phyloP scores from a whole-genome alignment of 768 basidiomycete genomes.

The Collybia sordida region DNA sequence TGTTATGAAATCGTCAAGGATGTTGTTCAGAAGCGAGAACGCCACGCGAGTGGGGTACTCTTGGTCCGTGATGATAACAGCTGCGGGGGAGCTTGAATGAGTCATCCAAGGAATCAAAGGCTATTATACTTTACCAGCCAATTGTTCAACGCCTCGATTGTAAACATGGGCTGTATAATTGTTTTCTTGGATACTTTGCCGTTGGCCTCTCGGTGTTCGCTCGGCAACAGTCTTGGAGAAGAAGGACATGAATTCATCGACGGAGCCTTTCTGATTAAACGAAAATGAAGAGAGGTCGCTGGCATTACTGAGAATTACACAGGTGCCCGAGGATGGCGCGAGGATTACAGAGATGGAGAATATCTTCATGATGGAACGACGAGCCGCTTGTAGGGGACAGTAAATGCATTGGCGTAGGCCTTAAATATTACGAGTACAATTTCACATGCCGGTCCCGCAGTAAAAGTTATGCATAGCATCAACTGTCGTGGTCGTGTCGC shows the following conservation, averaged over 20 bases:
- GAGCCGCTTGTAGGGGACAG: too few species aligned
- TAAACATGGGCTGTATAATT: slow-evolving; percentile 92
- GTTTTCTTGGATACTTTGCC: slow-evolving; percentile 94
- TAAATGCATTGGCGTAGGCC: too few species aligned
- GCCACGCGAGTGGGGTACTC: slow-evolving; percentile 97
- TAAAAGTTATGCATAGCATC: too few species aligned
- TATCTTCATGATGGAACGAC: slow-evolving; percentile 82
- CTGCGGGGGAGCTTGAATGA: slow-evolving; percentile 37
- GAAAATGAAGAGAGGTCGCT: slow-evolving; percentile 88
- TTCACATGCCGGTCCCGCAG: too few species aligned
- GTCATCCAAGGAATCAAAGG: slow-evolving; percentile 4
- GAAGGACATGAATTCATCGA: slow-evolving; percentile 92
- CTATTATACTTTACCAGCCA: slow-evolving; percentile 61
- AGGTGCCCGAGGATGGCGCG: slow-evolving; percentile 61
- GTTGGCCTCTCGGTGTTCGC: slow-evolving; percentile 81
- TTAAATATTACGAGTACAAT: too few species aligned
- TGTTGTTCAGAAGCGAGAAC: slow-evolving; percentile 90
- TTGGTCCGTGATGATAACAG: slow-evolving; percentile 89
- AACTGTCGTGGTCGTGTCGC: too few species aligned
- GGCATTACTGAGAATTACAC: slow-evolving; percentile 61
- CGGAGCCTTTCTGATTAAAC: slow-evolving; percentile 88
- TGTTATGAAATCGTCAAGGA: slow-evolving; percentile 88
- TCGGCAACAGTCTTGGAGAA: slow-evolving; percentile 92
- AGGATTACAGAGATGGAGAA: slow-evolving; percentile 76
- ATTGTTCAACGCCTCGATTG: slow-evolving; percentile 78